phyloP scores from a whole-genome alignment of 2,329 filamentous ascomycete genomes.

The Curvularia hawaiiensis region DNA sequence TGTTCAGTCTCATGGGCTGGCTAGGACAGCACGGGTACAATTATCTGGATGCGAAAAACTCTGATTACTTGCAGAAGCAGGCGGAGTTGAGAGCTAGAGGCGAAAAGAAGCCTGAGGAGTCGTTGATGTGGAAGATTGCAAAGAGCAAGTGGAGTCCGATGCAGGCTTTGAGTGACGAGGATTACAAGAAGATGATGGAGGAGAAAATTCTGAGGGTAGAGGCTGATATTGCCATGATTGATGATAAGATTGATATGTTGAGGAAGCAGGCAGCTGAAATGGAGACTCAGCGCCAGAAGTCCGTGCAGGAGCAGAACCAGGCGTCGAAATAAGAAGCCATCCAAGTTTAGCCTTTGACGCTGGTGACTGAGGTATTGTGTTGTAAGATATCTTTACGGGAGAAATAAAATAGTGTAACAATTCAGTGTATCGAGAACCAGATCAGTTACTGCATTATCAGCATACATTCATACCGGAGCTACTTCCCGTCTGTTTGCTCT shows the following conservation, averaged over 20 bases:
- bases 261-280: constrained; percentile 32
- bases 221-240: constrained; percentile 76
- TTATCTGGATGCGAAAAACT: constrained; percentile 54
- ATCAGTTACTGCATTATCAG: not conserved
- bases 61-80: constrained; percentile 43
- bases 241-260: constrained; percentile 71
- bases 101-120: constrained; percentile 43
- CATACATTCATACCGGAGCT: not conserved
- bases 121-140: constrained; percentile 56
- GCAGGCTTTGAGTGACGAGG: constrained; percentile 70
- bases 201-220: constrained; percentile 75
- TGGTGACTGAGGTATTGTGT: too few relatives aligned
- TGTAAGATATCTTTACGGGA: not conserved
- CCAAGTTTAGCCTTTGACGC: too few relatives aligned
- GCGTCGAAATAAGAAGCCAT: not conserved
- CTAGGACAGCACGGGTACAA: constrained; percentile 63
- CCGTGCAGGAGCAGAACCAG: constrained; percentile 7
- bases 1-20: constrained; percentile 64
- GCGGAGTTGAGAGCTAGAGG: constrained; percentile 31
- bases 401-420: not conserved
- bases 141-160: constrained; percentile 75
- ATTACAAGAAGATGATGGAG: constrained; percentile 72
- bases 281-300: constrained; percentile 20
- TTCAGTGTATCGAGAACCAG: not conserved
- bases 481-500: not conserved